Base-by-base conservation (phyloP, 352 stramenopile species). In the Globisporangium camurandrum region DNA sequence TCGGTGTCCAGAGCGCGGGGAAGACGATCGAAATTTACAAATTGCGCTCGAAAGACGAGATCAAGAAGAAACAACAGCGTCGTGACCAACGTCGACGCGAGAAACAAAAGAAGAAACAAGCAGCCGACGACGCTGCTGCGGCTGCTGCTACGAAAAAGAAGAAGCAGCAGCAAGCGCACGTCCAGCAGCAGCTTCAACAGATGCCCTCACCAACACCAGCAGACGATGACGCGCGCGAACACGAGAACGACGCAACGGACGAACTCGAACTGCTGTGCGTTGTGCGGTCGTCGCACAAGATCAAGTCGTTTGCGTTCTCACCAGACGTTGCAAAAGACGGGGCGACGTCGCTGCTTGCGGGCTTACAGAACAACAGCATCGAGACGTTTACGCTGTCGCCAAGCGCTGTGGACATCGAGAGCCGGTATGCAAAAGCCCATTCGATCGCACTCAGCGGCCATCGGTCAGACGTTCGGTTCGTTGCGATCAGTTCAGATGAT, bases 21-120 rank as follows among this genome's bases (percentile, higher is more conserved):
- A 96, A 95, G 64, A 88, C 74, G n/a, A 67, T 97, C 22, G 87
- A 97, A 61, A 64, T 98, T 17, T 98, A 95, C 63, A 79, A 80
- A 26, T 51, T 97, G 31, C 85, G 90, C 1, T 82, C 70, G 4
- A 57, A 67, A 4, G 74, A 87, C 9, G 84, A 97, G 61, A 91
- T 91, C 22, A 91, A 88, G 66, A 97, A 97, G 71, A 97, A 96
- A 66, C 81, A 77, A 34, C 88, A 95, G 62, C 83, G 90, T 59
- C 77, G 86, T 7, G 67, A 95, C 36, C 93, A 95, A 61, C 82
- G 89, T 30, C 67, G 75, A 23, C 77, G 88, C 7, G 91, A 97
- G 52, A 97, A 97, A 64, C 66, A 69, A 26, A 79, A 86, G 48
- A 91, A 90, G 59, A 86, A 89, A 50, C 62, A 77, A 17, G 61